Evolutionary conservation across 176 grass and related monocot species (phyloP).

Genomic region (Ensete ventricosum): DNA sequence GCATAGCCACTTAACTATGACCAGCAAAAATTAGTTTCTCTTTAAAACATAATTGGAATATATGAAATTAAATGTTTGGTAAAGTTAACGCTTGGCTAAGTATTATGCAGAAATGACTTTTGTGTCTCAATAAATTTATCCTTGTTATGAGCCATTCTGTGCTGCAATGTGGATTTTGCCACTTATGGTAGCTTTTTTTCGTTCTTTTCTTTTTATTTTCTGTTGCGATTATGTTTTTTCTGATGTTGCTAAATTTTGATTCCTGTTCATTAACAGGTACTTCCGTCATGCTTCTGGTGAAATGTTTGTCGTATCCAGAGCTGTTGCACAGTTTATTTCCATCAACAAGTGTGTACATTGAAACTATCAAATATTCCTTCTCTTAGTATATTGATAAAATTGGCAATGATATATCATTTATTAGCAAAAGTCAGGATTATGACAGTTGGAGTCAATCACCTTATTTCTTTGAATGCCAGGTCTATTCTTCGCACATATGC

Average conservation of each 20-base stretch:
- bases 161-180: background rate
- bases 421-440: background rate
- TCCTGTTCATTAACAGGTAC: constrained; percentile 52
- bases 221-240: too few species aligned
- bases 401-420: background rate
- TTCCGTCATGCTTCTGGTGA: constrained; percentile 95
- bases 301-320: constrained; percentile 90
- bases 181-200: background rate
- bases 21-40: too few species aligned
- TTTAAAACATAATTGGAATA: background rate
- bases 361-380: background rate
- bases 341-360: constrained; percentile 67
- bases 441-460: background rate
- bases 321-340: constrained; percentile 92
- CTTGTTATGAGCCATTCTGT: background rate
- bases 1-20: background rate
- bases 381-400: background rate
- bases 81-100: background rate
- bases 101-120: background rate
- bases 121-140: background rate
- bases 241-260: constrained; percentile 2
- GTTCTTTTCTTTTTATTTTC: constrained; percentile 9
- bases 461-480: constrained; percentile 29
- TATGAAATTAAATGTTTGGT: background rate
- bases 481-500: constrained; percentile 77